A percentile compares a stretch with the other conserved stretches of the same genome.
Evolutionary conservation across 768 basidiomycete species (phyloP).

Genomic region (Russula sp.): DNA sequence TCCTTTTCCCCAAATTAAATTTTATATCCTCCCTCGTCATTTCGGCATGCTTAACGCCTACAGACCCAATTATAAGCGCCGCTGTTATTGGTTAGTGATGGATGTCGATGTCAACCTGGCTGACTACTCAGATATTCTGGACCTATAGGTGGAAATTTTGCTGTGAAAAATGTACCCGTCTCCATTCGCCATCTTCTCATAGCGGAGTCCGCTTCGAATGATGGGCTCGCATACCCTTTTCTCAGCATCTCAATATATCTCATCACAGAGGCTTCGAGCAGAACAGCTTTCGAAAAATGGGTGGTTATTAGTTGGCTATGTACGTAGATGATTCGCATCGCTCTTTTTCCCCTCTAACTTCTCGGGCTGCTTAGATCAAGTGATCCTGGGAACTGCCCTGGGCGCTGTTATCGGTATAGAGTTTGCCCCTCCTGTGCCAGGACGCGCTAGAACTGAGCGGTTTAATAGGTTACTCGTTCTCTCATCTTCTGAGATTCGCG

Average conservation of each 20-base stretch:
- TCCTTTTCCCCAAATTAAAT: slow-evolving; percentile 63
- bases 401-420: slow-evolving; percentile 49
- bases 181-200: slow-evolving; percentile 77
- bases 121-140: background rate
- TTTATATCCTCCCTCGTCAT: slow-evolving; percentile 78
- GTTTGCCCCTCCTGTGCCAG: background rate
- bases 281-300: slow-evolving; percentile 76
- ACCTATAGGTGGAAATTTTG: slow-evolving; percentile 60
- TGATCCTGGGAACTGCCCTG: slow-evolving; percentile 64
- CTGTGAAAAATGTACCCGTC: slow-evolving; percentile 59
- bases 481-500: slow-evolving; percentile 65
- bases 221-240: slow-evolving; percentile 94
- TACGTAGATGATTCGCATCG: slow-evolving; percentile 31
- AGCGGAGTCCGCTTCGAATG: slow-evolving; percentile 92
- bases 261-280: slow-evolving; percentile 56
- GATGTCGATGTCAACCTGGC: background rate
- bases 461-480: slow-evolving; percentile 54
- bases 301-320: slow-evolving; percentile 80
- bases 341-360: background rate
- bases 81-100: slow-evolving; percentile 58
- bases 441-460: background rate
- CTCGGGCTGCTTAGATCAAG: slow-evolving; percentile 53
- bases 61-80: slow-evolving; percentile 91
- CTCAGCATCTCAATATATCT: slow-evolving; percentile 83
- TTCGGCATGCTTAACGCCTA: slow-evolving; percentile 87